Evolutionary conservation across 2,329 filamentous ascomycete species (phyloP).

Genomic region (Endocalyx cinctus): DNA sequence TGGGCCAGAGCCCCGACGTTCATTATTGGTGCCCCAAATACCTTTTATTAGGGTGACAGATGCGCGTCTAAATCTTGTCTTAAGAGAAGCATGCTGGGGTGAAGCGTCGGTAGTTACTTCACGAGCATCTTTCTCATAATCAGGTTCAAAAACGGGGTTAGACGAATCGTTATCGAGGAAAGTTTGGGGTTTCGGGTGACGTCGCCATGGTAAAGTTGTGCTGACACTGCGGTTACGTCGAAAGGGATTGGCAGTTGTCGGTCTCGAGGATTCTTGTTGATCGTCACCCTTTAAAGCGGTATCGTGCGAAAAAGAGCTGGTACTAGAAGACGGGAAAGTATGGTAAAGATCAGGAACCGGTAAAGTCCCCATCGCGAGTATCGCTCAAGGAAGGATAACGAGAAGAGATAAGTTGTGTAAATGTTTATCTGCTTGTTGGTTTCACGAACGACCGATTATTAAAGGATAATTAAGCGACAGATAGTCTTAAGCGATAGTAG

Average conservation of each 20-base stretch:
- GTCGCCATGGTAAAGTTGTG: slow-evolving; percentile 44
- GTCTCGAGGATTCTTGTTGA: slow-evolving; percentile 13
- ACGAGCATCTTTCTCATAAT: too few relatives aligned
- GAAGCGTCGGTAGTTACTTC: too few relatives aligned
- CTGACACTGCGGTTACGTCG: slow-evolving; percentile 40
- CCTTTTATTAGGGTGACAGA: slow-evolving; percentile 49
- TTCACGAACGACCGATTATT: background rate
- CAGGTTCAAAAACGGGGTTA: too few relatives aligned
- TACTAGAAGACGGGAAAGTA: slow-evolving; percentile 18
- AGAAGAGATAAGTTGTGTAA: too few relatives aligned
- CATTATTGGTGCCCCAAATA: slow-evolving; percentile 45
- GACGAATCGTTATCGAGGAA: too few relatives aligned
- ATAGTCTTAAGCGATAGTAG: slow-evolving; percentile 5
- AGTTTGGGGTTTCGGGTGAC: slow-evolving; percentile 42
- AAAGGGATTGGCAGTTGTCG: slow-evolving; percentile 32
- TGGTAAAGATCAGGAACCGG: slow-evolving; percentile 13
- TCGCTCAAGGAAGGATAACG: too few relatives aligned
- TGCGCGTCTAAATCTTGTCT: slow-evolving; percentile 50
- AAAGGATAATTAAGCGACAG: too few relatives aligned
- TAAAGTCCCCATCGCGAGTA: slow-evolving; percentile 11
- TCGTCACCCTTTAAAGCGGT: slow-evolving; percentile 21
- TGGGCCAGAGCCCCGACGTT: slow-evolving; percentile 30
- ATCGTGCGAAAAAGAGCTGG: slow-evolving; percentile 25
- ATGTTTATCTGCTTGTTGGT: slow-evolving; percentile 3
- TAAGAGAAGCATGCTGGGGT: slow-evolving; percentile 37